A percentile compares a stretch with the other conserved stretches of the same genome.
These are phyloP conservation scores for Cladosporium phlei DNA, from an alignment of 2,329 filamentous ascomycete species.

Conservation along the genomic window DNA sequence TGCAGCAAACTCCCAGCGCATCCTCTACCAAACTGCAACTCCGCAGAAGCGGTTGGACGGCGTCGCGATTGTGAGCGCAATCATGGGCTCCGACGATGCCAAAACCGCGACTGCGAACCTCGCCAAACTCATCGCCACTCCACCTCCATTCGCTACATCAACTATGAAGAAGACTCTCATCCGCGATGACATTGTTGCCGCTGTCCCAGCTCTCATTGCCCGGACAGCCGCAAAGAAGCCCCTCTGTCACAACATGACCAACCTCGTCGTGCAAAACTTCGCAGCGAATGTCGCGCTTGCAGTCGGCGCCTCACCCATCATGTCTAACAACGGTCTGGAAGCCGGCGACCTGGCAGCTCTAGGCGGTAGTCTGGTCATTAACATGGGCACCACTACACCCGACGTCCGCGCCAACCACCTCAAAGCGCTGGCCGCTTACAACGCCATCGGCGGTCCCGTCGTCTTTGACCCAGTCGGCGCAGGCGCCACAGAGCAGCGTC, in stretches of 20 bases:
- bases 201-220: constrained; percentile 42
- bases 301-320: constrained; percentile 84
- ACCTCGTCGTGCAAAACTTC: constrained; percentile 91
- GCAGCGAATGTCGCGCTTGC: constrained; percentile 84
- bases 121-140: constrained; percentile 47
- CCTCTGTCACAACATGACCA: constrained; percentile 95
- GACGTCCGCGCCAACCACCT: constrained; percentile 68
- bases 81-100: constrained; percentile 69
- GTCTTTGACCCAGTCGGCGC: constrained; percentile 88
- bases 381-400: constrained; percentile 87
- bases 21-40: constrained; percentile 64
- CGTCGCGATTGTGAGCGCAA: constrained; percentile 83
- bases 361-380: constrained; percentile 76
- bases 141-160: constrained; percentile 32
- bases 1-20: constrained; percentile 64
- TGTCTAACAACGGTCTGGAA: constrained; percentile 83
- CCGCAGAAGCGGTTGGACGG: constrained; percentile 64
- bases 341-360: constrained; percentile 73
- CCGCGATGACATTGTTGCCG: constrained; percentile 24
- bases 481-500: constrained; percentile 72
- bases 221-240: constrained; percentile 61
- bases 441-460: constrained; percentile 66
- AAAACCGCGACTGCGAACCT: constrained; percentile 59
- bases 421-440: constrained; percentile 75
- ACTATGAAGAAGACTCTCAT: constrained; percentile 28